Conservation (phyloP, 768 basidiomycete species). For the Psilocybe cyanescens region DNA sequence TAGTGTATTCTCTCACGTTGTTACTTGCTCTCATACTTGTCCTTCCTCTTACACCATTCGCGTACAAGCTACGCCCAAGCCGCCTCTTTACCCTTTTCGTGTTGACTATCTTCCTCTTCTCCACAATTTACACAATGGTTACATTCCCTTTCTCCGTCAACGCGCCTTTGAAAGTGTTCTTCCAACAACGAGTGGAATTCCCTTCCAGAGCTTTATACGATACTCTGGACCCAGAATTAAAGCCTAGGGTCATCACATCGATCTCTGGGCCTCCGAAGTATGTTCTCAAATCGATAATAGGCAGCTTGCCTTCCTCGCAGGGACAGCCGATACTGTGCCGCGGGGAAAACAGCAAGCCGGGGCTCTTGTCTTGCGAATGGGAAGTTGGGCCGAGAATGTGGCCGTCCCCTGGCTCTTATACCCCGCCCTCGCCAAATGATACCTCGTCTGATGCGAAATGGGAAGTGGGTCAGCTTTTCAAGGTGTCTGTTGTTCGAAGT, state of each 20-base stretch:
- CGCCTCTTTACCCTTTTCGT: constrained; percentile 34
- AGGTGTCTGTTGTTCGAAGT: constrained; percentile 41
- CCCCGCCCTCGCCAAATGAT: background rate
- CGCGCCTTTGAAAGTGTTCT: constrained; percentile 71
- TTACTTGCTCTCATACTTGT: constrained; percentile 22
- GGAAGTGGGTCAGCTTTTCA: constrained; percentile 31
- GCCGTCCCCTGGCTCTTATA: constrained; percentile 22
- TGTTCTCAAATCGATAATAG: constrained; percentile 19
- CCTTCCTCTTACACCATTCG: constrained; percentile 29
- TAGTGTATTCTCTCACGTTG: constrained; percentile 26
- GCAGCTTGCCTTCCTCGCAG: constrained; percentile 25
- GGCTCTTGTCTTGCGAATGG: constrained; percentile 31
- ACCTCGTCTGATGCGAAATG: constrained; percentile 8
- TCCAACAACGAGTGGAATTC: constrained; percentile 64
- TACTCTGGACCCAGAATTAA: background rate
- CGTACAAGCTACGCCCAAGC: constrained; percentile 26
- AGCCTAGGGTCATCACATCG: constrained; percentile 15
- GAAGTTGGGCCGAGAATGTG: constrained; percentile 25
- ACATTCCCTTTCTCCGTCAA: constrained; percentile 66
- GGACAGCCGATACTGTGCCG: constrained; percentile 18
- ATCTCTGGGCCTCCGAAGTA: constrained; percentile 24
- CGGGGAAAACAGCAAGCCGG: constrained; percentile 19
- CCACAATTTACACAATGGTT: constrained; percentile 46
- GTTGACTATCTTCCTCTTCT: constrained; percentile 44
- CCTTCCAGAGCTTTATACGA: background rate